These are phyloP conservation scores for Fusarium multiceps DNA, from an alignment of 2,329 filamentous ascomycete species.

Conservation along the genomic window DNA sequence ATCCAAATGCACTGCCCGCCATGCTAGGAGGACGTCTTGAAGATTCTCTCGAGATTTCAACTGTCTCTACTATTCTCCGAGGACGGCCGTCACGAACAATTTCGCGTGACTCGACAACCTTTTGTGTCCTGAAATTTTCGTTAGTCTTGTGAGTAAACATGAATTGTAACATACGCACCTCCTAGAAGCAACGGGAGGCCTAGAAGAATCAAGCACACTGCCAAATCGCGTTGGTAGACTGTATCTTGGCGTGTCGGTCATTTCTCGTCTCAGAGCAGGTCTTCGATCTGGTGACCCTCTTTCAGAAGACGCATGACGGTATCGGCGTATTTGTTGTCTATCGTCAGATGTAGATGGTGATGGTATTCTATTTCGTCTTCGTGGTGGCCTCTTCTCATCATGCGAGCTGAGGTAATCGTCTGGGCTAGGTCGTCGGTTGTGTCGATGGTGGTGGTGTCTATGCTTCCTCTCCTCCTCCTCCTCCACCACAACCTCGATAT, in stretches of 20 bases:
- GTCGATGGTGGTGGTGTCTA: constrained; percentile 31
- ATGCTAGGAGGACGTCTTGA: constrained; percentile 45
- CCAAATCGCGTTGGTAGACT: constrained; percentile 41
- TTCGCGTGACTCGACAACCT: constrained; percentile 43
- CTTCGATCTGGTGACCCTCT: constrained; percentile 46
- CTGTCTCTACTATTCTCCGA: constrained; percentile 35
- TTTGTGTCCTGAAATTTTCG: constrained; percentile 26
- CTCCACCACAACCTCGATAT: constrained; percentile 43
- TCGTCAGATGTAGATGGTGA: constrained; percentile 44
- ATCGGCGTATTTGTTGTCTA: constrained; percentile 37
- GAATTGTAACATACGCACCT: constrained; percentile 39
- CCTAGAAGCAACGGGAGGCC: constrained; percentile 50
- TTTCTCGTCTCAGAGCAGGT: constrained; percentile 46
- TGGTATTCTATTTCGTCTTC: constrained; percentile 40
- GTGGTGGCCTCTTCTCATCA: constrained; percentile 39
- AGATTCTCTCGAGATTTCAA: constrained; percentile 42
- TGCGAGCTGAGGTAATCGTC: constrained; percentile 46
- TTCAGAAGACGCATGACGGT: constrained; percentile 45
- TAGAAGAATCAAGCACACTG: constrained; percentile 50
- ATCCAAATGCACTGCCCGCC: constrained; percentile 45
- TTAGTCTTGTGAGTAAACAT: constrained; percentile 16
- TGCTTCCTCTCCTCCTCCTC: constrained; percentile 48
- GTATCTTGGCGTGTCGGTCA: constrained; percentile 47
- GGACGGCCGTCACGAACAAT: constrained; percentile 40
- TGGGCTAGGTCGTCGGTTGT: constrained; percentile 38